Evolutionary conservation across 2,329 filamentous ascomycete species (phyloP), one percentile per base, ranked within the genome.

Genomic region (Apiospora hydei): DNA sequence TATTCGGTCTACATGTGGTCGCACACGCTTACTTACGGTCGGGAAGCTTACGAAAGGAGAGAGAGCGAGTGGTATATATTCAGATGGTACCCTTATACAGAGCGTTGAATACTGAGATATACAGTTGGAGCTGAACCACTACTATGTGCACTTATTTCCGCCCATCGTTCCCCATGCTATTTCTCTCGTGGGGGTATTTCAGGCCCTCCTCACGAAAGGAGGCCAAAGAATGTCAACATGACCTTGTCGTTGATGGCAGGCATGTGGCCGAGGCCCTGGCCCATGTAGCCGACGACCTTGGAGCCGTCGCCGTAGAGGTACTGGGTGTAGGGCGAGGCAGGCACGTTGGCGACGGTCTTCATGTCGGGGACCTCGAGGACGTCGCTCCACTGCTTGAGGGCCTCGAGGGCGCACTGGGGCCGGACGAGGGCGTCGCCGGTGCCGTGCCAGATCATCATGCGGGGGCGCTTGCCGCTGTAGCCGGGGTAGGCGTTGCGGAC

Each of bases 391-490:
- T 78, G 77, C 71, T 80, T 78, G 30, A 78, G 74, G 38, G 76
- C 74, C 67, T 78, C 77, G 24, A 73, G 71, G 16, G 74, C 73
- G 70, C 80, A 80, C 10, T 76, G 73, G 26, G 76, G 74, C 18
- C 72, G 73, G 14, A 83, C 79, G 10, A 80, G 73, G 2, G 71
- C 74, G 70, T 84, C 82, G n/a, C 73, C 76, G 16, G 77, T 77
- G 21, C 82, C 82, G 64, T 83, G 82, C 72, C 76, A 82, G 14
- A 80, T 80, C 72, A 78, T 76, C 77, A 84, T 76, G 43, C 79
- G 76, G 1, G 82, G 81, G 30, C 80, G 78, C 4, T 73, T 70
- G n/a, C 82, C 82, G 1, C 41, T 77, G 69, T 81, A 84, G 1
- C 79, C 79, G 3, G 82, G 80, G 72, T 81, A 82, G 70, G 79